Percentiles rank a stretch among this genome's conserved stretches.
These are phyloP conservation scores for Stephanodiscus minutulus DNA, from an alignment of 108 stramenopile genomes.

Conservation along the genomic window DNA sequence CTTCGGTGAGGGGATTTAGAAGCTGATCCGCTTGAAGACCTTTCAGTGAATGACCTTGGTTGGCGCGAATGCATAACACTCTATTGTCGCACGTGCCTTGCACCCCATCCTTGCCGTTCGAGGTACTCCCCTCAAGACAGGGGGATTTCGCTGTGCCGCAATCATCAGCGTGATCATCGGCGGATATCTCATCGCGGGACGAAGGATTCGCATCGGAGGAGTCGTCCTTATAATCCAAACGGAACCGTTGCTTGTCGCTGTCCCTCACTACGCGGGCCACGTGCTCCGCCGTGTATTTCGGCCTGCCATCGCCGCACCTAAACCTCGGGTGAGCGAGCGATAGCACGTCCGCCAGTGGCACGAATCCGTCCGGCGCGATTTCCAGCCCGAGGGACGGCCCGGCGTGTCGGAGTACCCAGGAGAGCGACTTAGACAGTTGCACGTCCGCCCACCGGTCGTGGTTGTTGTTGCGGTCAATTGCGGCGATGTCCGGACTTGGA, in stretches of 20 bases:
- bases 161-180: background rate
- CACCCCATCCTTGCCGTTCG: constrained; percentile 8
- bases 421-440: constrained; percentile 60
- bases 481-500: no score
- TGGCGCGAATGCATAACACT: constrained; percentile 80
- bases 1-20: constrained; percentile 49
- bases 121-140: background rate
- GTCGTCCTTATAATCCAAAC: constrained; percentile 41
- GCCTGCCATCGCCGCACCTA: constrained; percentile 7
- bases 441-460: constrained; percentile 24
- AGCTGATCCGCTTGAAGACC: constrained; percentile 56
- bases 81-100: constrained; percentile 11
- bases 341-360: constrained; percentile 64
- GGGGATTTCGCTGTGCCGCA: background rate
- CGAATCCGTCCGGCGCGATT: constrained; percentile 70
- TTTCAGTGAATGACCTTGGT: constrained; percentile 80
- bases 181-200: background rate
- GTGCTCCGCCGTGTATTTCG: constrained; percentile 49
- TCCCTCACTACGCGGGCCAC: constrained; percentile 62
- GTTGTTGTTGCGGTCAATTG: no score
- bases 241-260: constrained; percentile 76
- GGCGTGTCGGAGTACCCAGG: constrained; percentile 76
- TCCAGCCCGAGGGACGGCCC: constrained; percentile 63
- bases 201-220: no score
- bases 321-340: constrained; percentile 56